Percentiles rank a stretch among this genome's conserved stretches.
phyloP scores from a whole-genome alignment of 306 rosid genomes.

The Castanospermum australe region DNA sequence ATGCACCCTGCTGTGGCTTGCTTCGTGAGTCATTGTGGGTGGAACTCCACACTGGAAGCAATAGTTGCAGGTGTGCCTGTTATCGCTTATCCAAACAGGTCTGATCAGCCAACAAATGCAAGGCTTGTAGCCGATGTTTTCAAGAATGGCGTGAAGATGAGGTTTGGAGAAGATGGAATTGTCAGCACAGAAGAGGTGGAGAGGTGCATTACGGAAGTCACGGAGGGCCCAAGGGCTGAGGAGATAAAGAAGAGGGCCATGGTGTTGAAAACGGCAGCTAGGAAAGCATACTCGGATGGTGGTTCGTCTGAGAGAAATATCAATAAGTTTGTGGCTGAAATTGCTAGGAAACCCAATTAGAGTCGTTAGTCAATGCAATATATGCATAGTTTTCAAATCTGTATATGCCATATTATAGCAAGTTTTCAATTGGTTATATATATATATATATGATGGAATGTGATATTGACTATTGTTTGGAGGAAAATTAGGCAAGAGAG shows the following conservation, averaged over 20 bases:
- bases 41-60: conserved; percentile 48
- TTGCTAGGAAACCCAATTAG: not conserved
- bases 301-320: conserved; percentile 42
- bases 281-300: conserved; percentile 26
- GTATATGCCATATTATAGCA: too few relatives aligned
- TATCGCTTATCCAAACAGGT: conserved; percentile 43
- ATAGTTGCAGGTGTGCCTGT: conserved; percentile 37
- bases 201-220: conserved; percentile 40
- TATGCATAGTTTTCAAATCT: not conserved
- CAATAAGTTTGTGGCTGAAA: conserved; percentile 30
- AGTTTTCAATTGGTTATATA: too few relatives aligned
- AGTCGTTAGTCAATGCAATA: not conserved
- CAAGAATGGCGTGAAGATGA: conserved; percentile 38
- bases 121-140: conserved; percentile 37
- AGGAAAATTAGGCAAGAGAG: too few relatives aligned
- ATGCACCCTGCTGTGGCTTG: conserved; percentile 47
- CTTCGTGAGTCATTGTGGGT: conserved; percentile 53
- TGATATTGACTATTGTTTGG: too few relatives aligned
- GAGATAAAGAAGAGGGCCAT: conserved; percentile 31
- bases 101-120: conserved; percentile 49
- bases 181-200: conserved; percentile 37
- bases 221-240: conserved; percentile 26
- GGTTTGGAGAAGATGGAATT: conserved; percentile 28
- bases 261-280: conserved; percentile 29
- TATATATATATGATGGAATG: too few relatives aligned